These are phyloP conservation scores for Wickerhamomyces chaumierensis DNA, from an alignment of 805 yeast species.

Conservation along the genomic window DNA sequence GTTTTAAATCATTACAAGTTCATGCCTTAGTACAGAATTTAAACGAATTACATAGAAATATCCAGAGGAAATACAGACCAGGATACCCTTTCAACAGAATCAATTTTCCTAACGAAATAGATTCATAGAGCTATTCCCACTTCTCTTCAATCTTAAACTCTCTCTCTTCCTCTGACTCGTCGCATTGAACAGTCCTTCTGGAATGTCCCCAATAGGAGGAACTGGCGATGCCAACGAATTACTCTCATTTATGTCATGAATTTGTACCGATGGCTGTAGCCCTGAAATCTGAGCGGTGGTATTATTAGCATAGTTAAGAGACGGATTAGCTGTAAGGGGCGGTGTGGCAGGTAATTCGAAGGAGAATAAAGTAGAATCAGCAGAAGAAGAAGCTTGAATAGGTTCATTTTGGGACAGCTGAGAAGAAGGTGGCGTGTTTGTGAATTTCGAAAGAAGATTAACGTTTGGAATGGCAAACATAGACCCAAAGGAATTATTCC, in stretches of 20 bases:
- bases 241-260: background rate
- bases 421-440: conserved; percentile 1
- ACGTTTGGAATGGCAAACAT: conserved; percentile 10
- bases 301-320: too few relatives aligned
- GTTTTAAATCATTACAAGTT: too few relatives aligned
- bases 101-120: too few relatives aligned
- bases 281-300: too few relatives aligned
- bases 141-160: conserved; percentile 36
- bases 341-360: conserved; percentile 14
- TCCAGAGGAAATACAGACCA: too few relatives aligned
- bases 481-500: conserved; percentile 2
- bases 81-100: too few relatives aligned
- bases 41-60: too few relatives aligned
- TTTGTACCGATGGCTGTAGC: background rate
- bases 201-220: conserved; percentile 8
- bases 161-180: conserved; percentile 43
- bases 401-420: background rate
- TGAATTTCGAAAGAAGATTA: conserved; percentile 13
- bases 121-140: too few relatives aligned
- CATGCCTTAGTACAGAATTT: too few relatives aligned
- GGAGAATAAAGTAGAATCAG: conserved; percentile 8
- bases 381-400: background rate
- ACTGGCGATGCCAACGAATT: too few relatives aligned
- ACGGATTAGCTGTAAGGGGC: conserved; percentile 1
- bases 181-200: conserved; percentile 24